These are phyloP conservation scores for Colletotrichum trifolii DNA, from an alignment of 2,329 filamentous ascomycete genomes.

Conservation along the genomic window DNA sequence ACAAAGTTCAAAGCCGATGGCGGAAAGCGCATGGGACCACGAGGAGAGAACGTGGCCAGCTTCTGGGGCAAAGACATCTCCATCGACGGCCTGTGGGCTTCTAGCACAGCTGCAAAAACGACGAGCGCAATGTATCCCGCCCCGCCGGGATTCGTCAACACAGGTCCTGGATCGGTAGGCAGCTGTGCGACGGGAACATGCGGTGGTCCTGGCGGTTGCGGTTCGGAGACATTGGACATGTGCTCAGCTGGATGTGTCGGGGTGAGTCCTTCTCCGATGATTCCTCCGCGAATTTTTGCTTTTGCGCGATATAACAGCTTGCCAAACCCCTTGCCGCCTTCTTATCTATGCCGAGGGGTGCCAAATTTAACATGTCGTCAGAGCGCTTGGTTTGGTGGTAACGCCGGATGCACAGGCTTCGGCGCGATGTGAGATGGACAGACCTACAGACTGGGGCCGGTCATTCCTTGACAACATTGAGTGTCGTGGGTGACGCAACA, in stretches of 20 bases:
- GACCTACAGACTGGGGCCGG: no score
- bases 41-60: slow-evolving; percentile 30
- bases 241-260: slow-evolving; percentile 32
- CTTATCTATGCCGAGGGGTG: slow-evolving; percentile 6
- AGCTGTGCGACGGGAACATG: slow-evolving; percentile 35
- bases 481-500: no score
- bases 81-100: slow-evolving; percentile 29
- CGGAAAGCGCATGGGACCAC: slow-evolving; percentile 33
- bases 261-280: slow-evolving; percentile 22
- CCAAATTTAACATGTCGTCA: slow-evolving; percentile 5
- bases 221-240: slow-evolving; percentile 31
- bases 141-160: slow-evolving; percentile 30
- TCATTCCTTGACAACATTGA: no score
- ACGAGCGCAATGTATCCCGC: slow-evolving; percentile 35
- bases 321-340: neutral
- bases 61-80: slow-evolving; percentile 34
- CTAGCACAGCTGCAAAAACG: slow-evolving; percentile 18
- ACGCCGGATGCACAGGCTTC: slow-evolving; percentile 28
- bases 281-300: neutral
- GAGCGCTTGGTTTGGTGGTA: slow-evolving; percentile 32
- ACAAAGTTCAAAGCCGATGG: slow-evolving; percentile 25
- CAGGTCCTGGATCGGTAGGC: slow-evolving; percentile 26
- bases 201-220: slow-evolving; percentile 29
- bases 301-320: slow-evolving; percentile 10
- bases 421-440: neutral